Evolutionary conservation across 2,329 filamentous ascomycete species (phyloP), one percentile per base, ranked within the genome.

Genomic region (Pseudogymnoascus sp.): DNA sequence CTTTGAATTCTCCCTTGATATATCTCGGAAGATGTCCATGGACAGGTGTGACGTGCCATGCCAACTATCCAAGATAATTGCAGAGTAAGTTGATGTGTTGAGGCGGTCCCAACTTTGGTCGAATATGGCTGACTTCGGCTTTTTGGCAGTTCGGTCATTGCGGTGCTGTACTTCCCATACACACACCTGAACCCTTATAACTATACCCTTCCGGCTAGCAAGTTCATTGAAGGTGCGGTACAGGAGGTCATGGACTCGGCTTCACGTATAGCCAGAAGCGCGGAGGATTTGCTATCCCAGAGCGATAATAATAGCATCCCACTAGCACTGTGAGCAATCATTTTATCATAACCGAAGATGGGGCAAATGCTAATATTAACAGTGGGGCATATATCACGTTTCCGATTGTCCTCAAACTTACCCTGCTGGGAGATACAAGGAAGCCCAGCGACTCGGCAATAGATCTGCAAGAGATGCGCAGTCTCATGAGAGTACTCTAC

Each of bases 381-480:
- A 61, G 60, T 28, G 60, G 60, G 5, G 60, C 60, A 6, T 61
- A 46, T 16, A 40, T 61, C 16, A 46, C 60, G 3, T 61, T 61
- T 21, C 60, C 60, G 25, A 61, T 61, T 21, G 60, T 46, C 14
- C 38, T 61, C 25, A 61, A 61, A 10, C 25, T 44, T 28, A 31
- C 44, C 2, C 31, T 61, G 38, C 23, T 61, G 12, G 44, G 60
- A 31, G 36, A 61, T 31, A 31, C 25, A 12, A 44, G 38, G n/a
- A 61, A 31, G 16, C 60, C 44, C 10, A 46, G 44, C 18, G 44
- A 61, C 31, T 46, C 60, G 18, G 31, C 34, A 40, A 38, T 46
- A 61, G 60, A 61, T 31, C 16, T 61, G 4, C 34, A 61, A 23
- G 60, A 61, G 5, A 61, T 61, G 60, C 38, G 60, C 16, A 61